These are phyloP conservation scores for Picea abies DNA, from an alignment of 83 land plant species.

Conservation along the genomic window DNA sequence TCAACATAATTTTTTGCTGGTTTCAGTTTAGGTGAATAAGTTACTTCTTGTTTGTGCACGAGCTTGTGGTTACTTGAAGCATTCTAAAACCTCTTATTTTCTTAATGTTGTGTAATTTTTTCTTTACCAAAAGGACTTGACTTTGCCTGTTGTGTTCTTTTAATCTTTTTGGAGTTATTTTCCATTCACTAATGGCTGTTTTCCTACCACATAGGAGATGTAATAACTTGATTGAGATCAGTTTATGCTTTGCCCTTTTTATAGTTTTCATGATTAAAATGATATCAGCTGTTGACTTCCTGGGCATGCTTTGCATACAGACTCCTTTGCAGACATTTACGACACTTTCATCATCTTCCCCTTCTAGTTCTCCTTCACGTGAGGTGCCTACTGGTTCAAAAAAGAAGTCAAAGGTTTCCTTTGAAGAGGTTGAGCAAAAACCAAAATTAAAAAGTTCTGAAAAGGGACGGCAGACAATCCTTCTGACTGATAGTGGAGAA, in stretches of 20 bases:
- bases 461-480: not conserved
- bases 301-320: not conserved
- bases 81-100: not conserved
- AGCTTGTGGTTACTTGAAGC: not conserved
- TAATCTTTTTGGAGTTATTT: not conserved
- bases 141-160: not conserved
- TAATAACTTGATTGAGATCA: not conserved
- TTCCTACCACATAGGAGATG: not conserved
- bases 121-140: too few species aligned
- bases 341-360: constrained; percentile 6
- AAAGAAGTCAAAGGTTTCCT: not conserved
- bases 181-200: not conserved
- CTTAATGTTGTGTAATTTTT: not conserved
- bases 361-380: constrained; percentile 10
- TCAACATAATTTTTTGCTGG: not conserved
- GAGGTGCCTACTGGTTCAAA: constrained; percentile 6
- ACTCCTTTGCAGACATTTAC: constrained; percentile 6
- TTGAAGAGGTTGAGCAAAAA: constrained; percentile 2
- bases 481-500: constrained; percentile 1
- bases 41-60: not conserved
- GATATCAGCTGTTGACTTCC: not conserved
- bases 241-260: not conserved
- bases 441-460: not conserved
- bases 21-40: not conserved
- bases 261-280: not conserved